Evolutionary conservation across 768 basidiomycete species (phyloP).

Genomic region (Leccinum boreale): DNA sequence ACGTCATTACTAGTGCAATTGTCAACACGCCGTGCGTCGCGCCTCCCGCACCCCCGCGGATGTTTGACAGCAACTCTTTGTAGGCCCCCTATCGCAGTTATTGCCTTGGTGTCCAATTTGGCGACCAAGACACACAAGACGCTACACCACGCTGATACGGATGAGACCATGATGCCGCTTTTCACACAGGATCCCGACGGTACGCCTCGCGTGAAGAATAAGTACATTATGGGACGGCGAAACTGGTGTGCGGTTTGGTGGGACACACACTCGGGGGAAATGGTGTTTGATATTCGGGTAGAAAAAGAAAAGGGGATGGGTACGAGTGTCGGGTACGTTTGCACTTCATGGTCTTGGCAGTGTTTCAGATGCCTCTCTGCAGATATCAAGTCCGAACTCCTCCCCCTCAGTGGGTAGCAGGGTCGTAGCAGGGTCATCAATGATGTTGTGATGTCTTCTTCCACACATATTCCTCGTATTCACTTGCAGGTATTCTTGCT

Average conservation of each 20-base stretch:
- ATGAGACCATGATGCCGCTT: slow-evolving; percentile 83
- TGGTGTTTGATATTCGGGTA: slow-evolving; percentile 81
- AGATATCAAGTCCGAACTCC: slow-evolving; percentile 47
- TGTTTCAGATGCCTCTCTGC: not conserved
- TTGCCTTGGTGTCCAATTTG: slow-evolving; percentile 76
- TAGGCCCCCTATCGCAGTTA: slow-evolving; percentile 65
- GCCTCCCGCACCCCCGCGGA: not conserved
- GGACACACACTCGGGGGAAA: slow-evolving; percentile 53
- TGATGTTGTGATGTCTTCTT: slow-evolving; percentile 4
- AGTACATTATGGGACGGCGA: slow-evolving; percentile 80
- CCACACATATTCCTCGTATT: not conserved
- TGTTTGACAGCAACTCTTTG: not conserved
- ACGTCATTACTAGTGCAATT: slow-evolving; percentile 87
- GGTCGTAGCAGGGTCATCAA: slow-evolving; percentile 8
- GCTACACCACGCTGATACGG: slow-evolving; percentile 76
- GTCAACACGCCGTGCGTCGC: slow-evolving; percentile 87
- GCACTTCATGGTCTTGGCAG: not conserved
- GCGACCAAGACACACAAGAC: slow-evolving; percentile 84
- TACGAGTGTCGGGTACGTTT: slow-evolving; percentile 69
- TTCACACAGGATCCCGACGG: slow-evolving; percentile 80
- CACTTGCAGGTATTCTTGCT: not conserved
- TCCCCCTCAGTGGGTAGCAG: slow-evolving; percentile 37
- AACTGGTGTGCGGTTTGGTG: slow-evolving; percentile 82
- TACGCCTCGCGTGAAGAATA: slow-evolving; percentile 59
- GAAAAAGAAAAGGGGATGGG: slow-evolving; percentile 84